These are phyloP conservation scores for Mycena alexandri DNA, from an alignment of 768 basidiomycete genomes.

Conservation along the genomic window DNA sequence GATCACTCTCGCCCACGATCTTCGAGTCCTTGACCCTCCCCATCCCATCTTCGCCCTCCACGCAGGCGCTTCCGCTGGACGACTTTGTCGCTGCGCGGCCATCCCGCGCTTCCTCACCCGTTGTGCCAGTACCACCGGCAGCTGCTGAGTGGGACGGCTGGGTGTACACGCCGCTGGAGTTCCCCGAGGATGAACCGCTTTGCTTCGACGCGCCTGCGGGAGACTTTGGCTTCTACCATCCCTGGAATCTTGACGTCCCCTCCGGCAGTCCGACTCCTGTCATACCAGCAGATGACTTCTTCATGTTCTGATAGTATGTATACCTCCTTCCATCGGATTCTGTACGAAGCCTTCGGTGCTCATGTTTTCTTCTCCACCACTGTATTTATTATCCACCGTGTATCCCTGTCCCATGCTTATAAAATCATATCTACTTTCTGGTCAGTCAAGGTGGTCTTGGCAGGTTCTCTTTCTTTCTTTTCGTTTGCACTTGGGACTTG, in stretches of 20 bases:
- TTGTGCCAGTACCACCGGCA: not conserved
- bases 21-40: conserved; percentile 18
- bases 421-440: too few relatives aligned
- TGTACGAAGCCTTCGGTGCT: too few relatives aligned
- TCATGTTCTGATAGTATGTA: too few relatives aligned
- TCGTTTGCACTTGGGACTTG: too few relatives aligned
- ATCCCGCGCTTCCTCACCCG: not conserved
- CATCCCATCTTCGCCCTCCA: not conserved
- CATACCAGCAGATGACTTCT: too few relatives aligned
- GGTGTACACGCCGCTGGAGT: conserved; percentile 1
- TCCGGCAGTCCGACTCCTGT: too few relatives aligned
- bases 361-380: too few relatives aligned
- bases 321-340: too few relatives aligned
- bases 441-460: too few relatives aligned
- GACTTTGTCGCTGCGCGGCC: not conserved
- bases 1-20: conserved; percentile 2
- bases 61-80: not conserved
- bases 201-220: not conserved
- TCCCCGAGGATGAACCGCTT: not conserved
- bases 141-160: conserved; percentile 17
- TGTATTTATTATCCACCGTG: too few relatives aligned
- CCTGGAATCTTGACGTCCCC: not conserved
- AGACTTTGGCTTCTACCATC: conserved; percentile 17
- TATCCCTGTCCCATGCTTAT: too few relatives aligned
- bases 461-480: too few relatives aligned